Conservation (phyloP, 2,329 filamentous ascomycete species). For the Tolypocladium endophyticum region DNA sequence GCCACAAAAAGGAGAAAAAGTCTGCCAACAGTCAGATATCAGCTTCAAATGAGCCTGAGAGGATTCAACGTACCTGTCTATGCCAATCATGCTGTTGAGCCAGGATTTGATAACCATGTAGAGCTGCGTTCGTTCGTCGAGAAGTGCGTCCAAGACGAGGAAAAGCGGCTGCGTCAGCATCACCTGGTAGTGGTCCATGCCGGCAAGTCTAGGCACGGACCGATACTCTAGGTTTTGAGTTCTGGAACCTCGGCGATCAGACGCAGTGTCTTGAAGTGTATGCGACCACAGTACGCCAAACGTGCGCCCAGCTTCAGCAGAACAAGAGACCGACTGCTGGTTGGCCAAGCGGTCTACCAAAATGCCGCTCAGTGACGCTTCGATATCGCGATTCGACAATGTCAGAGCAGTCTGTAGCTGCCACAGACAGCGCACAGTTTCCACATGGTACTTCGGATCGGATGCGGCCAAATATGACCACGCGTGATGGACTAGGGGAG, state of each 20-base stretch:
- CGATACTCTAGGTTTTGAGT: constrained; percentile 24
- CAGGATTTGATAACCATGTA: constrained; percentile 71
- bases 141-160: constrained; percentile 66
- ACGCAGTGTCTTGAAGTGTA: constrained; percentile 50
- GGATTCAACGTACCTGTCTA: constrained; percentile 46
- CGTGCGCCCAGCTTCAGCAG: constrained; percentile 53
- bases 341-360: constrained; percentile 44
- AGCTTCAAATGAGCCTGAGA: not conserved
- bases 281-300: constrained; percentile 80
- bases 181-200: constrained; percentile 54
- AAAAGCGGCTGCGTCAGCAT: constrained; percentile 76
- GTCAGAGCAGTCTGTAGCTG: constrained; percentile 67
- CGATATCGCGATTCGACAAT: constrained; percentile 59
- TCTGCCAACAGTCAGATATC: constrained; percentile 22
- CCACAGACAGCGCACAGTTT: constrained; percentile 80
- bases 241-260: constrained; percentile 41
- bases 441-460: constrained; percentile 87
- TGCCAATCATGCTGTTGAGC: constrained; percentile 58
- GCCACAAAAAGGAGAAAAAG: constrained; percentile 50
- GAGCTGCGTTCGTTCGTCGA: constrained; percentile 61
- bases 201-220: constrained; percentile 33
- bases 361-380: constrained; percentile 63
- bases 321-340: constrained; percentile 12
- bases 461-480: constrained; percentile 77
- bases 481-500: constrained; percentile 57